These are phyloP conservation scores for Eragrostis nindensis DNA, from an alignment of 176 grass and related monocot species.

Conservation along the genomic window DNA sequence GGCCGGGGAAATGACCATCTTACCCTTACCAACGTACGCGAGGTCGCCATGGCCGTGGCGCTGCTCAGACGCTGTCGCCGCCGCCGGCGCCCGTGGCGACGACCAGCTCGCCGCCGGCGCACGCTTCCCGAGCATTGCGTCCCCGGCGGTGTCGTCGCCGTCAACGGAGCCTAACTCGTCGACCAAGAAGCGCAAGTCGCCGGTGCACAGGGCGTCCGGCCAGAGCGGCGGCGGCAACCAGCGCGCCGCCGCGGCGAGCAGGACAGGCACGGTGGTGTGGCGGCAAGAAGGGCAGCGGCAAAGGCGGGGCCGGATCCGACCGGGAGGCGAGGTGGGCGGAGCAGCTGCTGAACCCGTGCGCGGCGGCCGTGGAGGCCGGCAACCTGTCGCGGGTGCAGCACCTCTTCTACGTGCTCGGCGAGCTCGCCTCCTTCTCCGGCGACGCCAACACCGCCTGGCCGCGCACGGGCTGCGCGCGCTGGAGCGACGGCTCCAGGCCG, in stretches of 20 bases:
- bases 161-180: constrained; percentile 1
- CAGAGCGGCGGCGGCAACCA: constrained; percentile 40
- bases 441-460: too few relatives aligned
- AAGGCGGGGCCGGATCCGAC: constrained; percentile 41
- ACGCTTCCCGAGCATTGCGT: constrained; percentile 35
- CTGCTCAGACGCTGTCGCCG: constrained; percentile 51
- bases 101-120: background rate
- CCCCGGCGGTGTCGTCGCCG: constrained; percentile 33
- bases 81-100: constrained; percentile 17
- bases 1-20: too few relatives aligned
- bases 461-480: too few relatives aligned
- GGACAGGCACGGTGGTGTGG: constrained; percentile 28
- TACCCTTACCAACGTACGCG: too few relatives aligned
- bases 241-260: constrained; percentile 31
- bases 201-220: constrained; percentile 12
- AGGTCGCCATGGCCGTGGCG: too few relatives aligned
- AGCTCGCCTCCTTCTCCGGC: too few relatives aligned
- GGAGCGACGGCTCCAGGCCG: constrained; percentile 24
- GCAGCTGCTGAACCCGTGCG: too few relatives aligned
- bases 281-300: constrained; percentile 17
- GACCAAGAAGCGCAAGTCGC: constrained; percentile 54
- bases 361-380: too few relatives aligned
- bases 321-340: too few relatives aligned
- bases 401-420: too few relatives aligned
- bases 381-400: too few relatives aligned